These are phyloP conservation scores for Clohesyomyces aquaticus DNA, from an alignment of 495 filamentous ascomycete species.

Conservation along the genomic window DNA sequence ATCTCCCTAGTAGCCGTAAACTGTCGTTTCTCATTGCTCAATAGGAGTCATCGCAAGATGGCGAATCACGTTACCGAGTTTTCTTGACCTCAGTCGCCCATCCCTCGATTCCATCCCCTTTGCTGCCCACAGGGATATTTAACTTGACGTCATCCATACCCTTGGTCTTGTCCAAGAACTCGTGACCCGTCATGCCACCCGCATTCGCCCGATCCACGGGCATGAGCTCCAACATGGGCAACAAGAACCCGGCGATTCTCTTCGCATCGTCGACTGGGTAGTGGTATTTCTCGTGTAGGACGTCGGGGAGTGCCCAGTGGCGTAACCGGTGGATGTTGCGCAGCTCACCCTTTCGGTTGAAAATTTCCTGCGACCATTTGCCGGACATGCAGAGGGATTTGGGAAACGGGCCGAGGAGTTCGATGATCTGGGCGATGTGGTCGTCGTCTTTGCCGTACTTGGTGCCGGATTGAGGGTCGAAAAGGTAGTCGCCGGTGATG, in stretches of 20 bases:
- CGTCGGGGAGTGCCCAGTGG: conserved; percentile 94
- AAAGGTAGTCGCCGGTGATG: conserved; percentile 98
- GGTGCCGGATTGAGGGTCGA: conserved; percentile 97
- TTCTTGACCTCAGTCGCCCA: conserved; percentile 93
- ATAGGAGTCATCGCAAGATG: no score
- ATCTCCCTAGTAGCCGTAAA: no score
- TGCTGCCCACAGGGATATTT: conserved; percentile 72
- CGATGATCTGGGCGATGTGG: conserved; percentile 98
- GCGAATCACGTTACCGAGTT: conserved; percentile 29
- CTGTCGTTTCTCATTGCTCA: no score
- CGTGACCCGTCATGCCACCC: conserved; percentile 86
- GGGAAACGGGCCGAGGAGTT: conserved; percentile 91
- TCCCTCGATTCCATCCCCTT: conserved; percentile 92
- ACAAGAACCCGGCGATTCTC: conserved; percentile 80
- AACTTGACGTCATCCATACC: conserved; percentile 84
- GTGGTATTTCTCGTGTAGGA: conserved; percentile 95
- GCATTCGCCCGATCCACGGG: conserved; percentile 91
- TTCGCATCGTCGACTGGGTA: conserved; percentile 77
- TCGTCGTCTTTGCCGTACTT: conserved; percentile 99
- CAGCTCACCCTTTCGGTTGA: conserved; percentile 95
- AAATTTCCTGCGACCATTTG: conserved; percentile 98
- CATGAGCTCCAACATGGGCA: conserved; percentile 88
- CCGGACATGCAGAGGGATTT: conserved; percentile 86
- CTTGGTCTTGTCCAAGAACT: conserved; percentile 77
- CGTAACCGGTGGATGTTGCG: conserved; percentile 96